Evolutionary conservation across 257 asterid genomes (phyloP), one percentile per base, ranked within the genome.

Genomic region (Nicotiana knightiana): DNA sequence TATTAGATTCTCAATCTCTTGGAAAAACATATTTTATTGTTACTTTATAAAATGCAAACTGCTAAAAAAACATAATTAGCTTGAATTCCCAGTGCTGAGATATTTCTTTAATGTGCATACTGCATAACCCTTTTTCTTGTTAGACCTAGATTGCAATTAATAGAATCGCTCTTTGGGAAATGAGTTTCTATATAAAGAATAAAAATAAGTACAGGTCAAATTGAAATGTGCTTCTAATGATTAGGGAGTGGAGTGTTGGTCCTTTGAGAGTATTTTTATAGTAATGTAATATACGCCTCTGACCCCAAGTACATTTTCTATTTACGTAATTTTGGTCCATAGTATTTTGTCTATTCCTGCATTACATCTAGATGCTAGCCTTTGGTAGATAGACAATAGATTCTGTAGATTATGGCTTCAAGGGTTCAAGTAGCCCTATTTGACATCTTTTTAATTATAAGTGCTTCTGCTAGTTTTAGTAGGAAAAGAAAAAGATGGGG

Each of bases 181-280:
- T 11, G 59, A 18, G 59, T 16, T 43, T 35, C 35, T 46, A 15
- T 5, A 57, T 6, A 57, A 4, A 62, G 26, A 11, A 11, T 3
- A 10, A n/a, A 7, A 8, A 39, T 4, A 15, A 67, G 33, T 21
- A 71, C 48, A 46, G 13, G 61, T 71, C 39, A 71, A 71, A 71
- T 3, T 4, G 59, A 48, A 26, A 73, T 73, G 62, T 15, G 79
- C 43, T 73, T 11, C 43, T 73, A 73, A 73, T 73, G 79, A 73
- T 73, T 73, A 73, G 62, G 79, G 26, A 73, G 26, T 73, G 79
- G 62, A 26, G 51, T 73, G 48, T 26, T 26, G 79, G 79, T 13
- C 35, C 26, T 48, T 46, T 13, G 33, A 24, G 3, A 3, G 1
- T 73, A 48, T 73, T 46, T 12, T 7, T 37, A 1, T 37, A 21